These are phyloP conservation scores for Pichia sp. DNA, from an alignment of 1,139 yeast species.

Conservation along the genomic window DNA sequence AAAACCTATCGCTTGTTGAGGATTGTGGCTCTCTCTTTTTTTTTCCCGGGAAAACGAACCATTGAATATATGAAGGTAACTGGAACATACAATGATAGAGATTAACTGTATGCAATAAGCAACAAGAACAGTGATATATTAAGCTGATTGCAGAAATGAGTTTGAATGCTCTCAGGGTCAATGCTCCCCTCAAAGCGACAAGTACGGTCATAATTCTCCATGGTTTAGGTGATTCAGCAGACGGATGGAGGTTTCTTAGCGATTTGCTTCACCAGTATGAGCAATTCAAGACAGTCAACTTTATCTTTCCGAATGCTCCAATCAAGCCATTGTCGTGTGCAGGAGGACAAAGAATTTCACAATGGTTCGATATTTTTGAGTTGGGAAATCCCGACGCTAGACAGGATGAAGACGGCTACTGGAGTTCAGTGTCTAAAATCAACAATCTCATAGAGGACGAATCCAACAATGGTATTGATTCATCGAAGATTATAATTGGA, in stretches of 20 bases:
- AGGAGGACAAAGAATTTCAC: conserved; percentile 66
- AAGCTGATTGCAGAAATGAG: conserved; percentile 2
- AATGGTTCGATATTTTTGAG: conserved; percentile 79
- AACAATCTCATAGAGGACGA: conserved; percentile 59
- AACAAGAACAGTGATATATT: too few relatives aligned
- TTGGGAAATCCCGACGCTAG: conserved; percentile 44
- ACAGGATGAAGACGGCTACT: conserved; percentile 64
- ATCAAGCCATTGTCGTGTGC: conserved; percentile 61
- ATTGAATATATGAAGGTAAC: too few relatives aligned
- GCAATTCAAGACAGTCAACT: conserved; percentile 58
- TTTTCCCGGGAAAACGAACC: too few relatives aligned
- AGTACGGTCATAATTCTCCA: conserved; percentile 79
- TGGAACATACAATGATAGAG: too few relatives aligned
- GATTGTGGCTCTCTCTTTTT: too few relatives aligned
- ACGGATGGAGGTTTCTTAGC: conserved; percentile 82
- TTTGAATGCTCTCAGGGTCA: conserved; percentile 19
- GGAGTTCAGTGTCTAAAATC: conserved; percentile 51
- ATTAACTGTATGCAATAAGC: too few relatives aligned
- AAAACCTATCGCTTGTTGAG: too few relatives aligned
- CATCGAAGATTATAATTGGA: conserved; percentile 75
- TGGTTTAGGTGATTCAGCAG: conserved; percentile 88
- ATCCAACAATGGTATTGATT: conserved; percentile 55
- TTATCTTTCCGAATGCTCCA: conserved; percentile 89
- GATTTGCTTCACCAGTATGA: conserved; percentile 41
- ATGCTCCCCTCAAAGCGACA: conserved; percentile 31